Evolutionary conservation across 352 stramenopile species (phyloP), one percentile per base, ranked within the genome.

Genomic region (Globisporangium parvum): DNA sequence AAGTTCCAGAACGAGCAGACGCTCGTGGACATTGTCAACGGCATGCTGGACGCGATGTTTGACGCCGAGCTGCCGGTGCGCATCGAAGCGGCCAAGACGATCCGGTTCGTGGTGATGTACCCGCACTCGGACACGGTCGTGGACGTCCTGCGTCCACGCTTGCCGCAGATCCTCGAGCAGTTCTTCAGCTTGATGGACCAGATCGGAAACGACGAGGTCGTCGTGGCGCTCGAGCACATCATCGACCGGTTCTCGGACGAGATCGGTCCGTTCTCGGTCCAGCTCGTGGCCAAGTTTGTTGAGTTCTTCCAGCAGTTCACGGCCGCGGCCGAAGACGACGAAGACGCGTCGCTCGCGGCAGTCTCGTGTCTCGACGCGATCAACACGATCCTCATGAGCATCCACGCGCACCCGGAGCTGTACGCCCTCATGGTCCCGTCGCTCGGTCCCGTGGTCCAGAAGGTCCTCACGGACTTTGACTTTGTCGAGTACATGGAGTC

Each of bases 171-270:
- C 40, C 74, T 99, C 47, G 93, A 97, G 63, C 92, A 98, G 68
- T 99, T 98, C 71, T 99, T 99, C 73, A 88, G 85, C 46, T 96
- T 99, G 40, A 99, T 99, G 96, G 95, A 98, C 63, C 92, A 98
- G 72, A 98, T 99, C 60, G 95, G 95, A n/a, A 98, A 98, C 57
- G 96, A 99, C 69, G 94, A 98, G 73, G 96, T 99, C 26, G 92
- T 98, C 12, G 85, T 96, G 17, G 95, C 95, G 26, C 73, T 96
- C 1, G 82, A 96, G 59, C 77, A 98, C 42, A 98, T 99, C 55
- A 97, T 99, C 47, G 94, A 98, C 65, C 92, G 91, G 48, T 99
- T 98, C 74, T 93, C 92, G 1, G 93, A 98, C 42, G 89, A 98
- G 68, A 98, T 99, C 47, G 93, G 86, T 8, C 87, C 85, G 1